Evolutionary conservation across 176 grass and related monocot species (phyloP), one percentile per base, ranked within the genome.

Genomic region (Puya raimondii): DNA sequence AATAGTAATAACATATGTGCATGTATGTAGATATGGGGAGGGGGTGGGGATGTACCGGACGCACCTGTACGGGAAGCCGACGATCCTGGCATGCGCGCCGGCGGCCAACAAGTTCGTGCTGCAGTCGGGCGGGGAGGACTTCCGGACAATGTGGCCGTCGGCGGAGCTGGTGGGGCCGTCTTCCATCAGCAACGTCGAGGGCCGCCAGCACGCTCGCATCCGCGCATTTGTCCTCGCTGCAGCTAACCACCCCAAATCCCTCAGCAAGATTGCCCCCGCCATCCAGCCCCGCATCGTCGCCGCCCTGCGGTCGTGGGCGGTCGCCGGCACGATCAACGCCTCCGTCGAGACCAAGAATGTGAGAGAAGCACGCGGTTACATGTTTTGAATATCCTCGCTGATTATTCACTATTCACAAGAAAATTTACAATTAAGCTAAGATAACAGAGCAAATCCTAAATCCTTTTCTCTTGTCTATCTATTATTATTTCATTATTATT

Each of bases 81-180:
- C 68, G 52, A 70, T 80, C 20, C 64, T 85, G 53, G 21, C 47
- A 2, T 77, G 68, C 78, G 49, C 83, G 2, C 78, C 72, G 20
- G 83, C 68, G 14, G 48, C 72, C 53, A 85, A 80, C 68, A 80
- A 72, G 52, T 80, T 85, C 67, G 83, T 85, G 3, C 69, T 85
- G 5, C n/a, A 85, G 63, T 72, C 72, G 27, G 27, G 27, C 1
- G 61, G 22, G 0, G 72, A 56, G 17, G 58, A 21, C 72, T 85
- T 85, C 53, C 61, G 63, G 26, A 10, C 27, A 51, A 17, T 50
- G 0, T 85, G 82, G 82, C 82, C 82, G 0, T 10, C 48, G 50
- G 61, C 67, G 23, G 72, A 76, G 77, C 82, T 85, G 22, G 25
- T 80, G 1, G 72, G 82, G 10, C 0, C 63, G 12, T 76, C 73